phyloP scores from a whole-genome alignment of 768 basidiomycete species.

The Trametes maxima region DNA sequence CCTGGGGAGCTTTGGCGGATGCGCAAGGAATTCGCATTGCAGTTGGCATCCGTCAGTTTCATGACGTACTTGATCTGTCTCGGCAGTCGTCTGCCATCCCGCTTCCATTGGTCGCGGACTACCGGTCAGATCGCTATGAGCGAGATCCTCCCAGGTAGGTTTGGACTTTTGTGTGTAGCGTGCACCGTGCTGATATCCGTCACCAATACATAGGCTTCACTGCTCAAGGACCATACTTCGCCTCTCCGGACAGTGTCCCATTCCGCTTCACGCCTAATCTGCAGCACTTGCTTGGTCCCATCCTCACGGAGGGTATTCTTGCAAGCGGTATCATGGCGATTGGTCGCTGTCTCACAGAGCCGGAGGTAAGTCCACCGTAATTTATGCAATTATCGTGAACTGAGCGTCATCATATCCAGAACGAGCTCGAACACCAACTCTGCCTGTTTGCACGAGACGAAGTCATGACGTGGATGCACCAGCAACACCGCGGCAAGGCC shows the following conservation, averaged over 20 bases:
- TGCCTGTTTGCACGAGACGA: conserved; percentile 94
- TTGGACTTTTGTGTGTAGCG: not conserved
- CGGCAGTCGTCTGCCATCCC: conserved; percentile 77
- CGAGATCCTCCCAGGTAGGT: conserved; percentile 82
- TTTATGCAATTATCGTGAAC: not conserved
- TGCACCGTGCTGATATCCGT: not conserved
- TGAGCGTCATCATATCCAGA: conserved; percentile 45
- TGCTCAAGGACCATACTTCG: conserved; percentile 60
- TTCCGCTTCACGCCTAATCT: conserved; percentile 98
- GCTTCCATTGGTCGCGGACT: conserved; percentile 87
- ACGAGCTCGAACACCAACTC: conserved; percentile 89
- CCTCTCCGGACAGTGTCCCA: conserved; percentile 85
- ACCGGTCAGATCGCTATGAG: conserved; percentile 93
- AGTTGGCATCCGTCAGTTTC: conserved; percentile 87
- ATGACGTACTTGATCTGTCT: conserved; percentile 89
- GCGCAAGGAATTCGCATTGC: conserved; percentile 94
- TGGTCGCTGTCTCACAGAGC: conserved; percentile 85
- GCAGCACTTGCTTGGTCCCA: conserved; percentile 88
- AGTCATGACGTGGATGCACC: conserved; percentile 72
- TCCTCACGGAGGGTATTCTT: conserved; percentile 88
- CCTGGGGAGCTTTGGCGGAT: conserved; percentile 93
- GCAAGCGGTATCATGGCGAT: conserved; percentile 89
- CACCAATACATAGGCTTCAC: conserved; percentile 28
- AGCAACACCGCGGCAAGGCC: conserved; percentile 49
- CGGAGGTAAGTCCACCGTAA: conserved; percentile 61